A percentile compares a stretch with the other conserved stretches of the same genome.
Evolutionary conservation across 192 early-diverging fungal species (phyloP).

Genomic region (Coemansia sp.): DNA sequence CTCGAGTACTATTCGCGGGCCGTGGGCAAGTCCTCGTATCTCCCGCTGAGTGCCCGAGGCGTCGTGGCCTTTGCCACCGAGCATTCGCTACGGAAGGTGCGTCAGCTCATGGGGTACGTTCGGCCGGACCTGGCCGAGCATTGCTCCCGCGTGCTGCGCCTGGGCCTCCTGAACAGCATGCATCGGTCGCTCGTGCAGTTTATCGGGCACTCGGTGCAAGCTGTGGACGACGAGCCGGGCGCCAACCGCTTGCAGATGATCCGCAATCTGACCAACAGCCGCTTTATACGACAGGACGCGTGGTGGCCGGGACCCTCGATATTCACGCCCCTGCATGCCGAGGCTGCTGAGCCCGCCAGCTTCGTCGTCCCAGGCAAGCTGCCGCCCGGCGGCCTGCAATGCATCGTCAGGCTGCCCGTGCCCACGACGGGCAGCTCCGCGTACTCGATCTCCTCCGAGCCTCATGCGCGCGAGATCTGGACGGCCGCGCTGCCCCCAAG

Average conservation of each 20-base stretch:
- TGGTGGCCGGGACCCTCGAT: slow-evolving; percentile 20
- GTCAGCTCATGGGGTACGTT: slow-evolving; percentile 13
- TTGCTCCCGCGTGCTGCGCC: slow-evolving; percentile 20
- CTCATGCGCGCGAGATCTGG: slow-evolving; percentile 23
- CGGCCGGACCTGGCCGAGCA: slow-evolving; percentile 40
- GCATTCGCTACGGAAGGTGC: neutral
- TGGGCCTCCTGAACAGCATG: slow-evolving; percentile 16
- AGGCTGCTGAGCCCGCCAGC: too few relatives aligned
- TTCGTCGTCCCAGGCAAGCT: neutral
- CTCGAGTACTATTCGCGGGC: slow-evolving; percentile 14
- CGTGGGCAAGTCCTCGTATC: slow-evolving; percentile 18
- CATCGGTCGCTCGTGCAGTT: slow-evolving; percentile 21
- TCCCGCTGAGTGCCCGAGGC: slow-evolving; percentile 16
- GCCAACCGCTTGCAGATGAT: slow-evolving; percentile 16
- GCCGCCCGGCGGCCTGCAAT: slow-evolving; percentile 37
- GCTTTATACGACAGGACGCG: slow-evolving; percentile 30
- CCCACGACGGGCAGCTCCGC: neutral
- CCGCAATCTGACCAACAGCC: slow-evolving; percentile 8
- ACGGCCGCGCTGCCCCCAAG: neutral
- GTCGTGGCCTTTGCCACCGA: slow-evolving; percentile 20
- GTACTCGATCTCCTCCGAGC: slow-evolving; percentile 22
- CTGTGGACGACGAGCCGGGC: slow-evolving; percentile 1
- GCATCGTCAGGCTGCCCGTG: slow-evolving; percentile 22
- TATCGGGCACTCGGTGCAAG: slow-evolving; percentile 9
- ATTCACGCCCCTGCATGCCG: slow-evolving; percentile 12